A percentile compares a stretch with the other conserved stretches of the same genome.
Conservation (phyloP, 768 basidiomycete genomes). For the Tylopilus plumbeoviolaceoides region DNA sequence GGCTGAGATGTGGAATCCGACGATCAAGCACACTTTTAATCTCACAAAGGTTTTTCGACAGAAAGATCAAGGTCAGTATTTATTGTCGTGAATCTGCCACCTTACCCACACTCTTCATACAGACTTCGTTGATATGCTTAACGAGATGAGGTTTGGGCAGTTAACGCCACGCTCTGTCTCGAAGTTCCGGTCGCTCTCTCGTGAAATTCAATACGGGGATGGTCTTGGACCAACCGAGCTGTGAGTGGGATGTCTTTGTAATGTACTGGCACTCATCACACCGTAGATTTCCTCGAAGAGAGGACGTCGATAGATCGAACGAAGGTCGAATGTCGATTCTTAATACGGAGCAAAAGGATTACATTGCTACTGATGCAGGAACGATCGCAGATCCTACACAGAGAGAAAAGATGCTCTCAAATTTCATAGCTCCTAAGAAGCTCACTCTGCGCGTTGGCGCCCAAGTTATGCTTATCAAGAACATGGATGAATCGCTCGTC, state of each 20-base stretch:
- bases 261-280: neutral
- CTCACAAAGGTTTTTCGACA: constrained; percentile 95
- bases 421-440: constrained; percentile 81
- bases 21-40: constrained; percentile 82
- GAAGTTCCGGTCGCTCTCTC: constrained; percentile 66
- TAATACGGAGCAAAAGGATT: constrained; percentile 49
- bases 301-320: constrained; percentile 91
- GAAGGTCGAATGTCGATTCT: constrained; percentile 59
- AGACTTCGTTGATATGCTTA: constrained; percentile 96
- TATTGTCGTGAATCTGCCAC: neutral
- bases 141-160: constrained; percentile 93
- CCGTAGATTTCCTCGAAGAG: constrained; percentile 83
- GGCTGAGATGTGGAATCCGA: constrained; percentile 68
- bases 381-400: constrained; percentile 47
- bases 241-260: constrained; percentile 39
- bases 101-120: constrained; percentile 8
- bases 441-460: constrained; percentile 75
- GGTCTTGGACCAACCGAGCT: constrained; percentile 88
- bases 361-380: constrained; percentile 62
- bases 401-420: constrained; percentile 74
- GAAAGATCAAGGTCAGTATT: constrained; percentile 71
- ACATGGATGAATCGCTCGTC: constrained; percentile 83
- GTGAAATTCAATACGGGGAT: constrained; percentile 72
- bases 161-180: constrained; percentile 60
- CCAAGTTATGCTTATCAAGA: constrained; percentile 97